Evolutionary conservation across 225 moss, liverwort and hornwort genomes (phyloP), one percentile per base, ranked within the genome.

Genomic region (Pseudoscleropodium purum): DNA sequence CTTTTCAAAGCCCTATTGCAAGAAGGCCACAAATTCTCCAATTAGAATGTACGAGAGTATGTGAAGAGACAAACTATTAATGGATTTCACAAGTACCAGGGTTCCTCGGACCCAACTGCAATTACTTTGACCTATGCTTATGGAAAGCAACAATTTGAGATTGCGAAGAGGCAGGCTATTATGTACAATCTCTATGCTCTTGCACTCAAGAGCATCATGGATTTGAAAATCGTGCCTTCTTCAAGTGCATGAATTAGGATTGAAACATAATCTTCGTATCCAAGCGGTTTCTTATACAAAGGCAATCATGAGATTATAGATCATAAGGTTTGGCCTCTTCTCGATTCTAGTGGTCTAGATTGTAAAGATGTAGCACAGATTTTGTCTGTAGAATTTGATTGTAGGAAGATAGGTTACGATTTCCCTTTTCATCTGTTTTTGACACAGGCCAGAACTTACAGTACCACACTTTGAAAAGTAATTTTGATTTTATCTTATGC

Each of bases 31-130:
- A 97, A 96, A 79, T 96, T 99, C 86, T 90, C 96, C 76, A 97
- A 99, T 79, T 99, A 99, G 79, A 99, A 98, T 87, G 93, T 99
- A 85, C 96, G 97, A 51, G 98, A 99, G 93, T 99, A 97, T 82
- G 96, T 96, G 83, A 96, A 96, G 93, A 90, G 98, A 89, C 93
- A 97, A 76, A 93, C 94, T 17, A 89, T 94, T 62, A 93, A 92
- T 75, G 96, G 94, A 20, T 99, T 97, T 93, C 93, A 87, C 65
- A 92, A 95, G 62, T 79, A 94, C 69, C 90, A 85, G 31, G 88
- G 89, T 25, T 78, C 83, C 17, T 86, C 92, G 26, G 97, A 98
- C 91, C 86, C 95, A 65, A 89, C 93, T 66, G 91, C 91, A 52
- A 90, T 93, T n/a, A 93, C 90, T 57, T 84, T 92, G 36, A 95